Evolutionary conservation across 139 green algal genomes (phyloP).

Genomic region (Ulvella scutata): DNA sequence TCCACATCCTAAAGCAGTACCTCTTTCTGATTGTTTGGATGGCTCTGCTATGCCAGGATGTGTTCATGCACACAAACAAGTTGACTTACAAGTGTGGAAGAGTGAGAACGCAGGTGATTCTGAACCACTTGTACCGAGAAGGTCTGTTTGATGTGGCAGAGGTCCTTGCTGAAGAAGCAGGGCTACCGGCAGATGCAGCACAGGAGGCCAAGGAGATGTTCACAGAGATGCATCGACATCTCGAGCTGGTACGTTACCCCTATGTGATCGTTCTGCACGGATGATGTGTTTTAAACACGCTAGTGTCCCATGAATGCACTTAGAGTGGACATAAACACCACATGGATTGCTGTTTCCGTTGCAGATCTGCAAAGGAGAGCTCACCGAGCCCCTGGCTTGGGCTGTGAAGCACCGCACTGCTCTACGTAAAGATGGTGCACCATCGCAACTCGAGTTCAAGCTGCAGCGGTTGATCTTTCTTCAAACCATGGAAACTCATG

Average conservation of each 20-base stretch:
- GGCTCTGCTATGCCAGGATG: neutral
- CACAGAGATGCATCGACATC: constrained; percentile 55
- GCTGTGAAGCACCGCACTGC: constrained; percentile 34
- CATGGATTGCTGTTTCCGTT: constrained; percentile 2
- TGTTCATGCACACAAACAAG: neutral
- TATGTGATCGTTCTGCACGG: neutral
- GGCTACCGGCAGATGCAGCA: constrained; percentile 17
- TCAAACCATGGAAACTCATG: constrained; percentile 32
- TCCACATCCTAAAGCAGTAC: neutral
- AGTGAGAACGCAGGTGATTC: constrained; percentile 42
- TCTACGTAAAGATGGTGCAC: constrained; percentile 17
- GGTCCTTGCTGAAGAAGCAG: constrained; percentile 57
- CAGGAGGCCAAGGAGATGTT: constrained; percentile 42
- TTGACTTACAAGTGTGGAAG: neutral
- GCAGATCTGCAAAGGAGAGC: constrained; percentile 38
- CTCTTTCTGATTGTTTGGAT: neutral
- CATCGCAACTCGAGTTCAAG: constrained; percentile 60
- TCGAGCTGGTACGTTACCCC: constrained; percentile 41
- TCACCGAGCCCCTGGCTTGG: constrained; percentile 68
- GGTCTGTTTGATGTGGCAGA: constrained; percentile 70
- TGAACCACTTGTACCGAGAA: constrained; percentile 76
- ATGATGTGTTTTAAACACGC: neutral
- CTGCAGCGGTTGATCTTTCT: constrained; percentile 75
- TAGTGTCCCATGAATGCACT: too few relatives aligned
- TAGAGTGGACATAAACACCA: neutral